Conservation (phyloP, 78 protist species). For the Cavenderia fasciculata region DNA sequence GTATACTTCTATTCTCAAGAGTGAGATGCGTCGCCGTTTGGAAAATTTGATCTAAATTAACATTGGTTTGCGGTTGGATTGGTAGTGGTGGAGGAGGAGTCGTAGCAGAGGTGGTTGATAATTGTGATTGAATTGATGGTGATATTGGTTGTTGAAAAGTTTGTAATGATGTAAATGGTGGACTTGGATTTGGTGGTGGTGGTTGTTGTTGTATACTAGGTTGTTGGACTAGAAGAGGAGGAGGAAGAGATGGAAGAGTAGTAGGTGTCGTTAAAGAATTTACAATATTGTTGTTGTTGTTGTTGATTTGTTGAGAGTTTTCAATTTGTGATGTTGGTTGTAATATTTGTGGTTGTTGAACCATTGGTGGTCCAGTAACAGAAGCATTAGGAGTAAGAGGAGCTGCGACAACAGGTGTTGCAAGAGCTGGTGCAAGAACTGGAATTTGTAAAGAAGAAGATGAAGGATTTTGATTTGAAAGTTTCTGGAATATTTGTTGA, state of each 20-base stretch:
- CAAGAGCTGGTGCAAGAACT: too few relatives aligned
- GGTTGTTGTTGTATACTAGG: background rate
- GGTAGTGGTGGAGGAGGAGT: background rate
- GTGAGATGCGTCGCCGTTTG: constrained; percentile 19
- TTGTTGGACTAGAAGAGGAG: background rate
- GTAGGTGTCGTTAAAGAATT: too few relatives aligned
- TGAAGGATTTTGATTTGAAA: background rate
- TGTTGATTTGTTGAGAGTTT: too few relatives aligned
- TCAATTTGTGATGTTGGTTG: too few relatives aligned
- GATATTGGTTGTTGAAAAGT: constrained; percentile 5
- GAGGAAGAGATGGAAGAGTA: background rate
- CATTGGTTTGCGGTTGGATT: background rate
- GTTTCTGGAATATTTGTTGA: background rate
- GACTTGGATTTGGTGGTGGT: too few relatives aligned
- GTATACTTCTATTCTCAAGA: background rate
- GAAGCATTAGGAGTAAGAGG: too few relatives aligned
- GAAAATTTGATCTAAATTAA: background rate
- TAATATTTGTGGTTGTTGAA: too few relatives aligned
- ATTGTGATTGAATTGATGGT: background rate
- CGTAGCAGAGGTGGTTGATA: background rate
- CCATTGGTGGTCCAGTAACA: too few relatives aligned
- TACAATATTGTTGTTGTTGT: too few relatives aligned
- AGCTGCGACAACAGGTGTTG: too few relatives aligned
- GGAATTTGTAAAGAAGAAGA: too few relatives aligned
- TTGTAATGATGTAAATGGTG: too few relatives aligned